A percentile compares a stretch with the other conserved stretches of the same genome.
Evolutionary conservation across 192 early-diverging fungal genomes (phyloP).

Genomic region (Linnemannia elongata): DNA sequence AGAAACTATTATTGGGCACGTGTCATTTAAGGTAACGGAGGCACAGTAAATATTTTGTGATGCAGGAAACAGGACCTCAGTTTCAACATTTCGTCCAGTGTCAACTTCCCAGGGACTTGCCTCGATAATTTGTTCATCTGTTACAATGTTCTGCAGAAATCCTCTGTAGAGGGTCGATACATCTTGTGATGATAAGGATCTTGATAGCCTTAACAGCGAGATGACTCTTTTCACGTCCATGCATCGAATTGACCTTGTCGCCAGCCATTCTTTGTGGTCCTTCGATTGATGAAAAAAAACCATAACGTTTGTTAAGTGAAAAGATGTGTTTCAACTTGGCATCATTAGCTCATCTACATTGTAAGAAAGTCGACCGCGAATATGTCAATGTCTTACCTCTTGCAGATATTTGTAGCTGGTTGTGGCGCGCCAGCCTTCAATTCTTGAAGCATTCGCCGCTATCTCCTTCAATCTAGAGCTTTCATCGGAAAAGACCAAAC

Average conservation of each 20-base stretch:
- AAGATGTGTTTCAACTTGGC: neutral
- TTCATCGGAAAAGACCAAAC: constrained; percentile 81
- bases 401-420: constrained; percentile 80
- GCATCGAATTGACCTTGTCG: constrained; percentile 68
- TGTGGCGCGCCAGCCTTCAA: constrained; percentile 90
- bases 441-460: constrained; percentile 77
- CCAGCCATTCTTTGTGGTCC: constrained; percentile 72
- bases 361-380: neutral
- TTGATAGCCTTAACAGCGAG: constrained; percentile 63
- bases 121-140: constrained; percentile 86
- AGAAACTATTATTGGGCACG: constrained; percentile 65
- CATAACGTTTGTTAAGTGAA: neutral
- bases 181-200: constrained; percentile 70
- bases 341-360: neutral
- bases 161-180: constrained; percentile 78
- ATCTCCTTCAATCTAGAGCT: constrained; percentile 76
- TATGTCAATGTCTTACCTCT: constrained; percentile 56
- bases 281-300: constrained; percentile 31
- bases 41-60: no score
- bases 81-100: no score
- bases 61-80: no score
- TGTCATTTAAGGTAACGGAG: constrained; percentile 16
- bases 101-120: constrained; percentile 37
- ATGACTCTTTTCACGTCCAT: constrained; percentile 83
- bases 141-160: constrained; percentile 74